Base-by-base conservation (phyloP, 2,329 filamentous ascomycete species). In the Talaromyces albobiverticillius region DNA sequence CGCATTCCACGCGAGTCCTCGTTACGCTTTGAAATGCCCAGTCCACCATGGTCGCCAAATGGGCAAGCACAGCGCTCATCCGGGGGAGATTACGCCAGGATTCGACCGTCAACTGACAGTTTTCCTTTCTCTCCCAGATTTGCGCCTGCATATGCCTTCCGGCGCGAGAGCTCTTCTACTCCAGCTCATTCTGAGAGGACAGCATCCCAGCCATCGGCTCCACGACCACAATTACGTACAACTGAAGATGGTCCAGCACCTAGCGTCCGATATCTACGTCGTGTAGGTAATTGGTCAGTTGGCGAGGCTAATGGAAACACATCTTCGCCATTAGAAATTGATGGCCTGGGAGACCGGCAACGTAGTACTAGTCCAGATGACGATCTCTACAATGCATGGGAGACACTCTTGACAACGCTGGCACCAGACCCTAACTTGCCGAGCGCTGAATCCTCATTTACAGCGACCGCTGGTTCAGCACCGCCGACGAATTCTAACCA, bases 321-420 rank as follows among this genome's bases (percentile, higher is more conserved):
- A n/a, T 55, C 51, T 41, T 61, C 58, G 4, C 63, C 63, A 16
- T 51, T 65, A 13, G 53, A 56, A 48, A 59, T 87, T 1, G 86
- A 95, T 69, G 90, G 90, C 3, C 80, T 96, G 14, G 91, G 90
- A 34, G 90, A 96, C 71, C 87, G 91, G 55, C 83, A 90, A 59
- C 84, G 90, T 61, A 95, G 90, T 69, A 74, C 90, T n/a, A 91
- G 87, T 65, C 86, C 87, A 5, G 75, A 77, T 16, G 65, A 71
- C 34, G 62, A 73, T 51, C 79, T 76, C 36, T 80, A 83, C 58
- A 79, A 80, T 47, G 78, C 79, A 1, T 96, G 92, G 92, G 87
- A 93, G 56, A 90, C 86, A 3, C 83, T 96, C 51, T 77, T 91
- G 54, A 86, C 82, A 6, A 95, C 89, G 0, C 81, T 96, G 57